Percentiles rank a stretch among this genome's conserved stretches.
These are phyloP conservation scores for Populus deltoides DNA, from an alignment of 345 rosid genomes.

Conservation along the genomic window DNA sequence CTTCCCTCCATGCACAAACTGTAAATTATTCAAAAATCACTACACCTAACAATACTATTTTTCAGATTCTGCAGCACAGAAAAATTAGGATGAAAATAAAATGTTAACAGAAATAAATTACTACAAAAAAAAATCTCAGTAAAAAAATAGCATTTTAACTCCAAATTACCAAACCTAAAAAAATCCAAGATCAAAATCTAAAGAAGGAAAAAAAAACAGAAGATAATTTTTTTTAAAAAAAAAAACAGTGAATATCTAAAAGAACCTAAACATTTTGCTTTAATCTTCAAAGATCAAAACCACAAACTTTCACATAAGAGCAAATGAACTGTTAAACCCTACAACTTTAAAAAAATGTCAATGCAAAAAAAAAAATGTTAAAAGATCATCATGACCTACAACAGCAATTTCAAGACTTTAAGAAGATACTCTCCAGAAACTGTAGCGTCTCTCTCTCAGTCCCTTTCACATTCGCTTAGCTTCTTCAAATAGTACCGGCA, in stretches of 20 bases:
- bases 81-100: neutral
- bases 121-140: neutral
- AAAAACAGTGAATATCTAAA: neutral
- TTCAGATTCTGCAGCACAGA: conserved; percentile 28
- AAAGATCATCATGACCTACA: conserved; percentile 53
- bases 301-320: neutral
- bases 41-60: conserved; percentile 3
- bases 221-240: neutral
- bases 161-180: neutral
- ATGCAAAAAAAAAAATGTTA: neutral
- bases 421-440: conserved; percentile 17
- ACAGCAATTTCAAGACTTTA: conserved; percentile 15
- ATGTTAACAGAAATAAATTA: neutral
- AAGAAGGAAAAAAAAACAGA: neutral
- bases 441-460: conserved; percentile 14
- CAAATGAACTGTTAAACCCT: neutral
- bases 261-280: conserved; percentile 3
- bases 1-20: conserved; percentile 51
- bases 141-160: neutral
- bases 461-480: conserved; percentile 35
- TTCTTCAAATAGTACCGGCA: conserved; percentile 19
- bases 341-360: neutral
- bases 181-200: neutral
- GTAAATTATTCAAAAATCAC: neutral
- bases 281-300: conserved; percentile 1